phyloP scores from a whole-genome alignment of 441 rosid genomes.

The Arabidopsis hybrid region DNA sequence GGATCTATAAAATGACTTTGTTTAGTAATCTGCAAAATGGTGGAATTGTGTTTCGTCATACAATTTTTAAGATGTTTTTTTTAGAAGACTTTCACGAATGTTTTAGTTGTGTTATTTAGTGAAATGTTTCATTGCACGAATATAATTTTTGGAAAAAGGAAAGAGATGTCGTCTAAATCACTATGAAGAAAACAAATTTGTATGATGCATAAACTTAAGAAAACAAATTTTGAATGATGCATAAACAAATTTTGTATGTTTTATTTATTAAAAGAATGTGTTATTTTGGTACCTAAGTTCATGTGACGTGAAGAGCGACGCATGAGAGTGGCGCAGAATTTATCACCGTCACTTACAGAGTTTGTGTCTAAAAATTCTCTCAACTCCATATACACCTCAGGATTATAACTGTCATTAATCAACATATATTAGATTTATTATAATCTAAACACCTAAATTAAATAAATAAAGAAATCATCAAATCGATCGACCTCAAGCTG shows the following conservation, averaged over 20 bases:
- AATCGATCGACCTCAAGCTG: conserved; percentile 86
- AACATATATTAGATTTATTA: not conserved
- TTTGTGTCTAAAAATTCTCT: conserved; percentile 63
- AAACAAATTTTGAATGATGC: too few relatives aligned
- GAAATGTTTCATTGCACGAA: not conserved
- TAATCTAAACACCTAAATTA: not conserved
- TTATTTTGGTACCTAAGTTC: conserved; percentile 54
- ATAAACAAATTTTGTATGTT: too few relatives aligned
- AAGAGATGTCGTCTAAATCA: conserved; percentile 2
- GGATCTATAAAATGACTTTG: too few relatives aligned
- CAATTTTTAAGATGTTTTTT: not conserved
- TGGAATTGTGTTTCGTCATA: not conserved
- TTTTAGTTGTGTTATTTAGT: not conserved
- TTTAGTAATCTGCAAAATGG: too few relatives aligned
- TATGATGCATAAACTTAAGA: not conserved
- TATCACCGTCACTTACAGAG: conserved; percentile 82
- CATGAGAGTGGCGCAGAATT: conserved; percentile 77
- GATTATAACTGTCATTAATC: conserved; percentile 69
- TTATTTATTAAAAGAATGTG: too few relatives aligned
- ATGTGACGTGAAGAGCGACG: conserved; percentile 80
- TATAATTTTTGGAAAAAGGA: not conserved
- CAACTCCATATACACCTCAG: conserved; percentile 74
- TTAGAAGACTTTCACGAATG: not conserved
- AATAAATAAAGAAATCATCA: conserved; percentile 5
- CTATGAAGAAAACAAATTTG: not conserved